Base-by-base conservation (phyloP, 805 yeast genomes). In the Kazachstania taianensis region DNA sequence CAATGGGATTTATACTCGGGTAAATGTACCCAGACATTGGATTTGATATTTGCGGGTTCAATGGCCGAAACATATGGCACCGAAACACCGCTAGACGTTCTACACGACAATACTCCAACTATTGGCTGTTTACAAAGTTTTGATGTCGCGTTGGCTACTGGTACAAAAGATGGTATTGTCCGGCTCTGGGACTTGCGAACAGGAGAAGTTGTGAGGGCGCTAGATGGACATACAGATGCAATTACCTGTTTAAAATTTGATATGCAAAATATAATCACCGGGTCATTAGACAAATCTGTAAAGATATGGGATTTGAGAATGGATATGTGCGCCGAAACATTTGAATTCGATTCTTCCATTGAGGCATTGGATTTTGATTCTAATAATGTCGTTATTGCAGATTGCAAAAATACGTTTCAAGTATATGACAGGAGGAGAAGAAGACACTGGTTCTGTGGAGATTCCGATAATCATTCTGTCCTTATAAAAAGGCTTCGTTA, bases 121-220 rank as follows among this genome's bases (percentile, higher is more conserved):
- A 70, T 80, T 30, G 79, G 82, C 0, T 78, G 82, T 0, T 52
- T 81, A 23, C 87, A 81, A 53, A 75, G 81, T 40, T 75, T 66
- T 48, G 84, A 78, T 48, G 82, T 84, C 0, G 89, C 87, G 0
- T 59, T 81, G 43, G 89, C 89, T 0, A 73, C 85, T 0, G 92
- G 89, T 34, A 76, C 86, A 0, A 73, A 74, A 13, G 89, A 81
- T 55, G 89, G 89, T 1, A 54, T 75, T 5, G 84, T 81, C 2
- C 59, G 92, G 36, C 59, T 81, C 16, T 81, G 89, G 87, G 92
- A 81, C 58, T 55, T 81, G 41, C 66, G 92, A 48, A 64, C 74
- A 17, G 85, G 85, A 4, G 78, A 74, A 43, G 77, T 76, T 13
- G 73, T 75, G 30, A 60, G 80, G 42, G 65, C 75, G 9, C 54